phyloP scores from a whole-genome alignment of 2,329 filamentous ascomycete genomes.

The Purpureocillium takamizusanense region DNA sequence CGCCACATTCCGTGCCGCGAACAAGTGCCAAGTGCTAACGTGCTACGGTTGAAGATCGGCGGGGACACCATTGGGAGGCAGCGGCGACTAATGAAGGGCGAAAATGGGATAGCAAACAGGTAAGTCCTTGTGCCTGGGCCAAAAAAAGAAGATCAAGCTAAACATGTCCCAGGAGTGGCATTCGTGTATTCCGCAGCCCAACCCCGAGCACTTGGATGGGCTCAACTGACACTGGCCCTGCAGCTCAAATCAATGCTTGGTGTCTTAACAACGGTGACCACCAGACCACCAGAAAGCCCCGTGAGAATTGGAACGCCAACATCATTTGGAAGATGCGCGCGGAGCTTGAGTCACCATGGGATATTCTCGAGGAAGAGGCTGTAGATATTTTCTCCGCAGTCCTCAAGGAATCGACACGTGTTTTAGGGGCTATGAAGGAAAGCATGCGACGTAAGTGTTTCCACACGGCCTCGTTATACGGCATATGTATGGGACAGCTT shows the following conservation, averaged over 20 bases:
- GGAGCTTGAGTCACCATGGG: slow-evolving; percentile 18
- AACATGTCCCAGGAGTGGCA: slow-evolving; percentile 9
- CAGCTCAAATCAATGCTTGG: slow-evolving; percentile 21
- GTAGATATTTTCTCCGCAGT: slow-evolving; percentile 1
- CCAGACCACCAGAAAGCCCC: slow-evolving; percentile 6
- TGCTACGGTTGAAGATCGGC: neutral
- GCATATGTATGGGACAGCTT: too few species aligned
- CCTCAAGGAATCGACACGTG: too few species aligned
- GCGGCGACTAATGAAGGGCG: neutral
- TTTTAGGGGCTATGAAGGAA: too few species aligned
- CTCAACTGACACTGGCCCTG: slow-evolving; percentile 2
- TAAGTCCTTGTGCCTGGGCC: too few species aligned
- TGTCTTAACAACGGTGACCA: slow-evolving; percentile 18
- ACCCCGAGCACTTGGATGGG: neutral
- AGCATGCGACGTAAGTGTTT: too few species aligned
- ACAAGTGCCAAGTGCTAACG: neutral
- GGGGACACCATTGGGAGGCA: neutral
- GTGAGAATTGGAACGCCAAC: slow-evolving; percentile 21
- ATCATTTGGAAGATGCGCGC: slow-evolving; percentile 22
- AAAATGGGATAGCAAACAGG: neutral
- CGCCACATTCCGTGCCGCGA: too few species aligned
- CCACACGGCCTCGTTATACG: too few species aligned
- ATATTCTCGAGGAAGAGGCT: slow-evolving; percentile 18
- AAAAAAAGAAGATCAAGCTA: too few species aligned
- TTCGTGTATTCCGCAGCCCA: slow-evolving; percentile 6